Conservation (phyloP, 2,329 filamentous ascomycete genomes). For the Curvularia sp. region DNA sequence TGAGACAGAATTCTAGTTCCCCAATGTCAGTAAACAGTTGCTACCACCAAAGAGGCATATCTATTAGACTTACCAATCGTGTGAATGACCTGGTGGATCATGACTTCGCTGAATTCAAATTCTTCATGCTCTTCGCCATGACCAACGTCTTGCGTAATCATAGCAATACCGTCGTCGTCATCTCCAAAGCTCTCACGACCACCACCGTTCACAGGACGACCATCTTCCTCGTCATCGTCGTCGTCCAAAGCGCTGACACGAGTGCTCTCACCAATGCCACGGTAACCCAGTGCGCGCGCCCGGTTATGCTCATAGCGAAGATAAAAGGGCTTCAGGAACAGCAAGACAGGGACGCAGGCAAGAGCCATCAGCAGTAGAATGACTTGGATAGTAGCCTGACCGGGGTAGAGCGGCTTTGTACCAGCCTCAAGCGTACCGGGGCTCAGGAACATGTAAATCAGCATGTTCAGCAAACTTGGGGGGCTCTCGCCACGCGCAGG, state of each 20-base stretch:
- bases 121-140: slow-evolving; percentile 85
- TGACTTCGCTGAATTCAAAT: slow-evolving; percentile 95
- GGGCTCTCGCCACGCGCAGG: slow-evolving; percentile 69
- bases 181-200: slow-evolving; percentile 71
- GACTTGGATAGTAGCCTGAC: slow-evolving; percentile 78
- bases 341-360: slow-evolving; percentile 83
- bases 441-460: slow-evolving; percentile 99
- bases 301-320: slow-evolving; percentile 92
- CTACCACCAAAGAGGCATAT: not conserved
- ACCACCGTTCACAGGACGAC: slow-evolving; percentile 64
- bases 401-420: slow-evolving; percentile 70
- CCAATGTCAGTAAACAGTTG: slow-evolving; percentile 29
- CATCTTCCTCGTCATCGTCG: slow-evolving; percentile 66
- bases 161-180: slow-evolving; percentile 81
- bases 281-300: slow-evolving; percentile 86
- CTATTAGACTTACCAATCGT: slow-evolving; percentile 82
- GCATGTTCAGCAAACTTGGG: slow-evolving; percentile 94
- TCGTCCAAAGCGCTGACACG: slow-evolving; percentile 89
- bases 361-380: slow-evolving; percentile 82
- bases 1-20: slow-evolving; percentile 87
- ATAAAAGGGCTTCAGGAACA: slow-evolving; percentile 96
- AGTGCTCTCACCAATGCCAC: slow-evolving; percentile 87
- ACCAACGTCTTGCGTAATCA: slow-evolving; percentile 84
- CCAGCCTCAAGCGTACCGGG: slow-evolving; percentile 77
- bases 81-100: slow-evolving; percentile 99